Evolutionary conservation across 2,329 filamentous ascomycete species (phyloP), one percentile per base, ranked within the genome.

Genomic region (Curvularia verruculosa): DNA sequence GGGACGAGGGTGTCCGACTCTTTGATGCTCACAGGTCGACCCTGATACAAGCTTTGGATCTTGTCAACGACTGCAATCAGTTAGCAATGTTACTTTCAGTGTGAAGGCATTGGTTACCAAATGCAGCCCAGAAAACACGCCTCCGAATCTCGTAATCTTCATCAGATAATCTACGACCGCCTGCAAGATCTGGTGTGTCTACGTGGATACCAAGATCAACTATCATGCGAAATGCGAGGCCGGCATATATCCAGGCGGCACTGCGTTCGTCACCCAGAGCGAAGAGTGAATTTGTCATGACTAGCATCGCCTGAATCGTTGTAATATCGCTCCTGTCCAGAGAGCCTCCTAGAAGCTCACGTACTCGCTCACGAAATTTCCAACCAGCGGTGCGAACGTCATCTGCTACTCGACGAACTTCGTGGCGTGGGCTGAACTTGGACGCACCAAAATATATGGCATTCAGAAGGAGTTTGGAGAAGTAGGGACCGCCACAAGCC

Each of bases 231-330:
- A 85, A 84, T 0, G 84, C 84, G 59, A 83, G 78, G 1, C 84
- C 84, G 49, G 82, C 79, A 57, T 86, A 87, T 4, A 86, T 63
- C 85, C 85, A 87, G 1, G 84, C 81, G 5, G 79, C 78, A 55
- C 81, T 84, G 28, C 79, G 73, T 60, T 84, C 79, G 48, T 81
- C 80, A n/a, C 80, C 77, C 2, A 80, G 69, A 0, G 83, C 77
- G 58, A 85, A 84, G 0, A 85, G 66, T 0, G 81, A 80, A 43
- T 79, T 81, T 0, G 79, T 79, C 78, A 85, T 82, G 0, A 84
- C 73, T 0, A 86, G 70, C 26, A 85, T 63, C 0, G 82, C 83
- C 59, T 84, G 82, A 1, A 85, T 82, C 0, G 83, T 85, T 0
- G 83, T 83, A 9, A 85, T 80, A 3, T 81, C 77, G 52, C 81